Base-by-base conservation (phyloP, 1,284 basidiomycete species). In the Cutaneotrichosporon spelunceum region DNA sequence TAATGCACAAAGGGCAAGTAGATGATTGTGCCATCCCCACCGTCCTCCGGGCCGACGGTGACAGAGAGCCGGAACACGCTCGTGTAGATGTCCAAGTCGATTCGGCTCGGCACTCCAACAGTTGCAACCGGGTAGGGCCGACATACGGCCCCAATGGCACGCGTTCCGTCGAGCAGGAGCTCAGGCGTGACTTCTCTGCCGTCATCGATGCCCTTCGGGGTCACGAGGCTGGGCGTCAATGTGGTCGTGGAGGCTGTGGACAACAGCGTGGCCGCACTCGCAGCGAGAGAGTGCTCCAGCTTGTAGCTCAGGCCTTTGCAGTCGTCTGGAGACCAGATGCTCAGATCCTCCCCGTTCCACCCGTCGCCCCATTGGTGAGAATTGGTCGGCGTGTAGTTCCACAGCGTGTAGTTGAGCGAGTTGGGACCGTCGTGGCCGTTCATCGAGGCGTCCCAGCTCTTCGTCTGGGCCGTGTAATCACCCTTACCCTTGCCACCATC, bases 281-380 rank as follows among this genome's bases (percentile, higher is more conserved):
- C 52, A 3, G 19, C 19, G 13, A 26, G 30, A 8, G 50, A 34
- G 8, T 4, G 33, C 27, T 29, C 19, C 27, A 30, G 29, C 33
- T 36, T 39, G 52, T 53, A 53, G 21, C 33, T 24, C 23, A 34
- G 23, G 3, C 52, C 52, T 23, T 53, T 53, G 52, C 52, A 39
- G 73, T 95, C 94, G 72, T 95, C 91, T 2, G 74, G 68, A 68
- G 88, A 89, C 91, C 91, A 98, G 13, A 95, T 68, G 64, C 91
- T 93, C 60, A 98, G 79, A 79, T 98, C 95, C 80, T 99, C 95
- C 78, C 91, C 87, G 75, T 98, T 94, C 78, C 94, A 99, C 2
- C 87, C 87, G 75, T 98, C 95, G 21, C 94, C 93, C 91, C 91
- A 97, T 71, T 85, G 79, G 75, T 97, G 93, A 26, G 82, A 84